Evolutionary conservation across 129 eudicot genomes (phyloP).

Genomic region (Tagetes erecta): DNA sequence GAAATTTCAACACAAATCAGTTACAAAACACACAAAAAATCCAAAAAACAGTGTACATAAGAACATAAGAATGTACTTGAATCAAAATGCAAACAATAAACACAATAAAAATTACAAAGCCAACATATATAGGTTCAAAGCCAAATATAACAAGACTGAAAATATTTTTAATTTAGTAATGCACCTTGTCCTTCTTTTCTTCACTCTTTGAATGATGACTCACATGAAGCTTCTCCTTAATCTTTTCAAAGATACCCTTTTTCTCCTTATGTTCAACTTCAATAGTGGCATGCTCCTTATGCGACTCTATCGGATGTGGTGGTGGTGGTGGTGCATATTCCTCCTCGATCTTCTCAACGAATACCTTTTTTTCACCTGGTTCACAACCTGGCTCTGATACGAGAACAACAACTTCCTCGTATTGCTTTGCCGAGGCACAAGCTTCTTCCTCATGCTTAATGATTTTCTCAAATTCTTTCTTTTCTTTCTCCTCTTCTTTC

Average conservation of each 20-base stretch:
- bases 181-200: constrained; percentile 39
- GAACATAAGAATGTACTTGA: constrained; percentile 20
- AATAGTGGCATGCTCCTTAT: constrained; percentile 15
- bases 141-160: constrained; percentile 16
- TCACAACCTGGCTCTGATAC: constrained; percentile 22
- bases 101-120: constrained; percentile 5
- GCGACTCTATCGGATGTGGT: constrained; percentile 23
- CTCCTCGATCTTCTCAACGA: constrained; percentile 20
- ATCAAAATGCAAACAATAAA: constrained; percentile 13
- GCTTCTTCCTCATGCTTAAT: constrained; percentile 26
- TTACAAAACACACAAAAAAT: constrained; percentile 11
- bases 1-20: constrained; percentile 4
- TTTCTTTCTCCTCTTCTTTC: constrained; percentile 30
- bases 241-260: constrained; percentile 40
- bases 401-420: constrained; percentile 18
- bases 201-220: constrained; percentile 39
- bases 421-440: background rate
- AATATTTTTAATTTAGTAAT: constrained; percentile 12
- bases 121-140: background rate
- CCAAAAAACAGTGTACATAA: constrained; percentile 1
- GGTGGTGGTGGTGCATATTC: constrained; percentile 28
- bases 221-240: constrained; percentile 35
- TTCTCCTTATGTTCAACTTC: constrained; percentile 41
- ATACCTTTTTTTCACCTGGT: constrained; percentile 20
- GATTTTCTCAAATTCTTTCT: constrained; percentile 30